Percentiles rank a stretch among this genome's conserved stretches.
These are phyloP conservation scores for Rhizoclosmatium globosum DNA, from an alignment of 192 early-diverging fungal species.

Conservation along the genomic window DNA sequence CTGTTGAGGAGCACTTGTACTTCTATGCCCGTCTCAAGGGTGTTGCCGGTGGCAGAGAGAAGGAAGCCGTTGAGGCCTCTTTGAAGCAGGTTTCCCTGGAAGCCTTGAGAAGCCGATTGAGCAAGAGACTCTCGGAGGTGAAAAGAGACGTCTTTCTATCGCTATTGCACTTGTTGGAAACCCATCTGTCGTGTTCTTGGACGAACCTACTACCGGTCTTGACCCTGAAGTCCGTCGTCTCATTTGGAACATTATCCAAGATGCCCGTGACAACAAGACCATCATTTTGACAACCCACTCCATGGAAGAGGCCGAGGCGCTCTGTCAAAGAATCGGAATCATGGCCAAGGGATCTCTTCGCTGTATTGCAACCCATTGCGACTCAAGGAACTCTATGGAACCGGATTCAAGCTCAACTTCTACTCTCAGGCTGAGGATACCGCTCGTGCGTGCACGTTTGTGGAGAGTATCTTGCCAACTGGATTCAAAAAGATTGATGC, in stretches of 20 bases:
- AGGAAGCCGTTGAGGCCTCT: conserved; percentile 50
- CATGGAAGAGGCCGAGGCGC: conserved; percentile 72
- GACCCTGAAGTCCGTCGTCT: conserved; percentile 77
- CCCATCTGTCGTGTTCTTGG: conserved; percentile 78
- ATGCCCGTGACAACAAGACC: conserved; percentile 66
- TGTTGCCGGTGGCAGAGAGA: conserved; percentile 58
- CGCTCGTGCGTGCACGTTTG: conserved; percentile 35
- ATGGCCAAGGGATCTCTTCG: conserved; percentile 79
- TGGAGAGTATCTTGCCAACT: conserved; percentile 60
- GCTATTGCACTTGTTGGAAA: conserved; percentile 58
- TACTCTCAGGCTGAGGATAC: conserved; percentile 58
- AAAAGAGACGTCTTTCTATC: conserved; percentile 68
- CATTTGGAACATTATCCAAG: conserved; percentile 77
- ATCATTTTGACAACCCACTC: conserved; percentile 69
- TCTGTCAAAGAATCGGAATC: conserved; percentile 80
- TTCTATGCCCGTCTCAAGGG: conserved; percentile 83
- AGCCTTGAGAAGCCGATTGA: conserved; percentile 60
- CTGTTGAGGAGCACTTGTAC: conserved; percentile 72
- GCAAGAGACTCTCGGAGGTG: conserved; percentile 77
- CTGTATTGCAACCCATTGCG: conserved; percentile 69
- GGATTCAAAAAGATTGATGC: conserved; percentile 63
- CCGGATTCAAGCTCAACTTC: conserved; percentile 73
- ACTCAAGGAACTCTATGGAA: conserved; percentile 76
- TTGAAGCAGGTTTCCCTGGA: conserved; percentile 65
- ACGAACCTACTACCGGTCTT: conserved; percentile 83